These are phyloP conservation scores for Calonectria hongkongensis DNA, from an alignment of 2,329 filamentous ascomycete genomes.

Conservation along the genomic window DNA sequence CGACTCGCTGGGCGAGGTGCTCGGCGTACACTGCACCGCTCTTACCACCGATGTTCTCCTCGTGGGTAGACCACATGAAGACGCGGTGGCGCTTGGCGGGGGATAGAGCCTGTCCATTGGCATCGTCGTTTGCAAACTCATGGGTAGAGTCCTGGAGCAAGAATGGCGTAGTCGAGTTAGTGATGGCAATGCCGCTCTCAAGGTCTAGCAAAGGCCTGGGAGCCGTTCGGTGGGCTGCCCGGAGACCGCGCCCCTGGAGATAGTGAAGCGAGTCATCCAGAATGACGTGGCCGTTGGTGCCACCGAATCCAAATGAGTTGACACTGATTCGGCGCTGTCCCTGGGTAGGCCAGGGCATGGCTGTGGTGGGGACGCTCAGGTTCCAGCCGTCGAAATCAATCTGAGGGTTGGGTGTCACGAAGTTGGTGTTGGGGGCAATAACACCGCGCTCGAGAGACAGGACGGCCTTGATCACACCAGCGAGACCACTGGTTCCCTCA, in stretches of 20 bases:
- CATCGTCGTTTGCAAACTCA: not conserved
- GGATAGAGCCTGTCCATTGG: not conserved
- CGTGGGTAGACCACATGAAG: slow-evolving; percentile 34
- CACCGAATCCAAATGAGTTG: slow-evolving; percentile 57
- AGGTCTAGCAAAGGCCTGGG: slow-evolving; percentile 20
- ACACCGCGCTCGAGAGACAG: slow-evolving; percentile 47
- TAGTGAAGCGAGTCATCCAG: slow-evolving; percentile 46
- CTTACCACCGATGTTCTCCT: slow-evolving; percentile 17
- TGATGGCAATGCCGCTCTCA: not conserved
- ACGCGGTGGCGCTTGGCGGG: slow-evolving; percentile 23
- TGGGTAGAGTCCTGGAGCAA: not conserved
- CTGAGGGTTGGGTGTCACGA: slow-evolving; percentile 45
- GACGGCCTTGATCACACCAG: slow-evolving; percentile 53
- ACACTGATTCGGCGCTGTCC: slow-evolving; percentile 43
- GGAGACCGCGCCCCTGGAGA: slow-evolving; percentile 28
- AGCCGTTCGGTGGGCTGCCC: slow-evolving; percentile 18
- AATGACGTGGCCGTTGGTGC: slow-evolving; percentile 54
- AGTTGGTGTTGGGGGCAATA: slow-evolving; percentile 52
- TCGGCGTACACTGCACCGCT: slow-evolving; percentile 21
- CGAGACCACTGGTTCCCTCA: slow-evolving; percentile 51
- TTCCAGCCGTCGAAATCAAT: slow-evolving; percentile 54
- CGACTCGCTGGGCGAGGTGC: slow-evolving; percentile 18
- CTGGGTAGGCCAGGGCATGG: slow-evolving; percentile 37
- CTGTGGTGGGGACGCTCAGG: slow-evolving; percentile 46
- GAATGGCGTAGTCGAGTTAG: not conserved